Conservation (phyloP, 2,329 filamentous ascomycete genomes). For the Trichoderma semiorbis region DNA sequence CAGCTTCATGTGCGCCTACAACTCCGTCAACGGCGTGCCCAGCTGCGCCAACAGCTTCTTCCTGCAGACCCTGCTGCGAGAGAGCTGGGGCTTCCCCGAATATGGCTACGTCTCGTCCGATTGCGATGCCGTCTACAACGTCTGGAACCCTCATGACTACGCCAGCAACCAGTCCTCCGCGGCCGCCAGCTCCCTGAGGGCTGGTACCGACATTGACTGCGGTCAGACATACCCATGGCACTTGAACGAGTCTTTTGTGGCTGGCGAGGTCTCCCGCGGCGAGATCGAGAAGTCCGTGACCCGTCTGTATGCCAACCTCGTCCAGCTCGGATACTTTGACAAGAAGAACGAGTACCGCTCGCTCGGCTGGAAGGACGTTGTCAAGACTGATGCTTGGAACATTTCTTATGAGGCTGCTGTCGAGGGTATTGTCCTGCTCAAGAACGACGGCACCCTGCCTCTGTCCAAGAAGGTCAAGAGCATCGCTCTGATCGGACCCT, state of each 20-base stretch:
- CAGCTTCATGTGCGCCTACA: slow-evolving; percentile 62
- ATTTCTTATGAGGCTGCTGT: slow-evolving; percentile 45
- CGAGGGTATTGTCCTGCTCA: slow-evolving; percentile 55
- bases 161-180: slow-evolving; percentile 33
- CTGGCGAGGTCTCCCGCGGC: slow-evolving; percentile 13
- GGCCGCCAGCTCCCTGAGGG: slow-evolving; percentile 30
- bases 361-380: slow-evolving; percentile 52
- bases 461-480: slow-evolving; percentile 27
- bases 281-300: slow-evolving; percentile 16
- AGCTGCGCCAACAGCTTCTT: slow-evolving; percentile 61
- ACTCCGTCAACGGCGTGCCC: slow-evolving; percentile 62
- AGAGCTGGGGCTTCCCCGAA: slow-evolving; percentile 61
- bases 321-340: slow-evolving; percentile 16
- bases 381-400: slow-evolving; percentile 9
- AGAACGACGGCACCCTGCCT: slow-evolving; percentile 60
- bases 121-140: slow-evolving; percentile 59
- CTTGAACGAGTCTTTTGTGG: slow-evolving; percentile 15
- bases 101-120: slow-evolving; percentile 62
- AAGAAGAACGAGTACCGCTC: slow-evolving; percentile 5
- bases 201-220: slow-evolving; percentile 31
- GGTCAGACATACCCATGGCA: slow-evolving; percentile 16
- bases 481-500: slow-evolving; percentile 28
- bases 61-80: slow-evolving; percentile 57
- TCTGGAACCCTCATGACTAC: slow-evolving; percentile 44
- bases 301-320: slow-evolving; percentile 15